Conservation (phyloP, 1,139 yeast species). For the Saccharomyces hybrid region DNA sequence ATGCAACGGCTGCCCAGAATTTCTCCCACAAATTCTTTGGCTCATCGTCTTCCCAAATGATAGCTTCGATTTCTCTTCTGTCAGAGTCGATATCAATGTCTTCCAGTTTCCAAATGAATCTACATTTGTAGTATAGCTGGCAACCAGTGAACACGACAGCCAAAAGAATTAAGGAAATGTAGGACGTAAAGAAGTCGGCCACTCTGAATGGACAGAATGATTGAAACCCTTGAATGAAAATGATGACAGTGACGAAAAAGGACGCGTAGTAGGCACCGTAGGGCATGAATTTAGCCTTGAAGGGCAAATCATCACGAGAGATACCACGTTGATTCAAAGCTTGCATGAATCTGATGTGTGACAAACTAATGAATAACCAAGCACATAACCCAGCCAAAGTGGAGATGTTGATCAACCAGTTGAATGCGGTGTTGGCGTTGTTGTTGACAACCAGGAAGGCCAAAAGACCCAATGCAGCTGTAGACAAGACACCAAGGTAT, state of each 20-base stretch:
- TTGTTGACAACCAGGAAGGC: slow-evolving; percentile 62
- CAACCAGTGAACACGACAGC: slow-evolving; percentile 43
- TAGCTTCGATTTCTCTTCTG: slow-evolving; percentile 52
- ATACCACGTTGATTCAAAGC: slow-evolving; percentile 52
- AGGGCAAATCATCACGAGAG: slow-evolving; percentile 59
- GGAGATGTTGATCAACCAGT: slow-evolving; percentile 76
- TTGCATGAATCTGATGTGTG: slow-evolving; percentile 60
- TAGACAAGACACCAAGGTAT: slow-evolving; percentile 47
- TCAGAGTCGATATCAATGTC: slow-evolving; percentile 58
- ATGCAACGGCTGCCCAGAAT: slow-evolving; percentile 41
- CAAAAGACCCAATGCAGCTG: slow-evolving; percentile 54
- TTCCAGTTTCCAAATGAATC: slow-evolving; percentile 40
- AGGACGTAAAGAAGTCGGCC: slow-evolving; percentile 51
- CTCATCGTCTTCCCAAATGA: slow-evolving; percentile 45
- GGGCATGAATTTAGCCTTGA: slow-evolving; percentile 60
- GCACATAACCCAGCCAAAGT: slow-evolving; percentile 70
- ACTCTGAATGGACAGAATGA: slow-evolving; percentile 47
- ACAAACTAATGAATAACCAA: slow-evolving; percentile 59
- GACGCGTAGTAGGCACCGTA: slow-evolving; percentile 53
- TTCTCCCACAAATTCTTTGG: slow-evolving; percentile 50
- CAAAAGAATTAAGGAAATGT: slow-evolving; percentile 49
- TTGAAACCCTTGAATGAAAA: slow-evolving; percentile 57
- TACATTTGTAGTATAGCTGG: slow-evolving; percentile 42
- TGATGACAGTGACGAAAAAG: slow-evolving; percentile 42
- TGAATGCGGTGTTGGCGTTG: slow-evolving; percentile 63